Percentiles rank a stretch among this genome's conserved stretches.
phyloP scores from a whole-genome alignment of 768 basidiomycete species.

The Boletus reticuloceps region DNA sequence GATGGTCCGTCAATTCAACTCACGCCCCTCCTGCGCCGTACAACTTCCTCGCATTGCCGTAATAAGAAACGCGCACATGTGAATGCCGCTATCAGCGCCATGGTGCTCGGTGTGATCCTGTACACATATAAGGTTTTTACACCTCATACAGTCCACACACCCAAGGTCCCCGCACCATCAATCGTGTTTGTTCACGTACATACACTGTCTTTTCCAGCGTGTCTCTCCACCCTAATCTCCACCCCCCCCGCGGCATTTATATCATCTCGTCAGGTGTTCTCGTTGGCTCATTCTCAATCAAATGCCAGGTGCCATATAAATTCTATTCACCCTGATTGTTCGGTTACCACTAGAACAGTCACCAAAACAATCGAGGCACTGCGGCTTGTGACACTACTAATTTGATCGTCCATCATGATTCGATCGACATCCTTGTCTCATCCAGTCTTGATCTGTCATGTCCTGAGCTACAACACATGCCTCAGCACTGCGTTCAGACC shows the following conservation, averaged over 20 bases:
- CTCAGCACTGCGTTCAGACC: constrained; percentile 5
- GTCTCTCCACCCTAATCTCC: constrained; percentile 33
- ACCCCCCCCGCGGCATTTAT: constrained; percentile 30
- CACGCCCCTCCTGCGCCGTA: constrained; percentile 23
- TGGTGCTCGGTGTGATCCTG: constrained; percentile 26
- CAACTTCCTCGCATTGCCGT: constrained; percentile 29
- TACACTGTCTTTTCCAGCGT: constrained; percentile 29
- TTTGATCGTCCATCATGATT: constrained; percentile 25
- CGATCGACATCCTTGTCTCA: constrained; percentile 21
- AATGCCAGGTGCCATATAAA: constrained; percentile 14
- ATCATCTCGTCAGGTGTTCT: constrained; percentile 14
- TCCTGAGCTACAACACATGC: constrained; percentile 27
- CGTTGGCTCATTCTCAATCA: constrained; percentile 11
- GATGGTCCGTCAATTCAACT: constrained; percentile 17
- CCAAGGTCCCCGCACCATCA: constrained; percentile 34
- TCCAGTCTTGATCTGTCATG: constrained; percentile 18
- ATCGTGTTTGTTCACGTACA: constrained; percentile 37
- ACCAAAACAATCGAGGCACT: constrained; percentile 14
- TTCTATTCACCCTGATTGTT: constrained; percentile 4
- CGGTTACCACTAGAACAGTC: constrained; percentile 7
- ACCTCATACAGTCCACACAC: constrained; percentile 31
- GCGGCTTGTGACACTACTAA: constrained; percentile 25
- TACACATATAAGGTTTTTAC: constrained; percentile 32
- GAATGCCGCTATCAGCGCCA: constrained; percentile 31
- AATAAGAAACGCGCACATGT: constrained; percentile 35